These are phyloP conservation scores for Dichomitus squalens DNA, from an alignment of 1,284 basidiomycete species.

Conservation along the genomic window DNA sequence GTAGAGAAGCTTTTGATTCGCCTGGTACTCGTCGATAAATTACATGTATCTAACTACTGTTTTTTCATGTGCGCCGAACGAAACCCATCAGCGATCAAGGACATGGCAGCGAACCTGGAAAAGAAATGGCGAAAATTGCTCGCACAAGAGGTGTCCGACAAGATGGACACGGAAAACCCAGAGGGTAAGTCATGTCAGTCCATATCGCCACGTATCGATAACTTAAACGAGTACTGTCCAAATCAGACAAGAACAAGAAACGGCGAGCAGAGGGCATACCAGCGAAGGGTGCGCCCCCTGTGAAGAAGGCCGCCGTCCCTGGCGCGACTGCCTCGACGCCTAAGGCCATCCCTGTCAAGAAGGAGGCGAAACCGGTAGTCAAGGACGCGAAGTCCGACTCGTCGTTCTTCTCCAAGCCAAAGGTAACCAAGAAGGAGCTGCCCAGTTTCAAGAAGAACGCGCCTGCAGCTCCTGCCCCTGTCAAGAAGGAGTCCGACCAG, in stretches of 20 bases:
- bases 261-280: constrained; percentile 60
- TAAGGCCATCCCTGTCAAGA: constrained; percentile 37
- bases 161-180: constrained; percentile 46
- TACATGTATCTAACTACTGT: constrained; percentile 68
- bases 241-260: constrained; percentile 69
- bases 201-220: constrained; percentile 25
- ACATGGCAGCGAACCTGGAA: constrained; percentile 85
- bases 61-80: constrained; percentile 30
- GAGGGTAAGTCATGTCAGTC: constrained; percentile 75
- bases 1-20: constrained; percentile 12
- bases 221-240: constrained; percentile 13
- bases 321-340: constrained; percentile 38
- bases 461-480: constrained; percentile 40
- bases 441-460: constrained; percentile 74
- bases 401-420: constrained; percentile 83
- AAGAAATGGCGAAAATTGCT: constrained; percentile 75
- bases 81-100: constrained; percentile 74
- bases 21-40: constrained; percentile 16
- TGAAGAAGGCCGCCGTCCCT: constrained; percentile 64
- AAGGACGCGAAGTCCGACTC: constrained; percentile 82
- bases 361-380: constrained; percentile 36
- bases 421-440: constrained; percentile 71
- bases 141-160: constrained; percentile 37
- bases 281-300: constrained; percentile 53
- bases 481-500: constrained; percentile 54